Evolutionary conservation across 2,329 filamentous ascomycete species (phyloP).

Genomic region (Colletotrichum limetticola): DNA sequence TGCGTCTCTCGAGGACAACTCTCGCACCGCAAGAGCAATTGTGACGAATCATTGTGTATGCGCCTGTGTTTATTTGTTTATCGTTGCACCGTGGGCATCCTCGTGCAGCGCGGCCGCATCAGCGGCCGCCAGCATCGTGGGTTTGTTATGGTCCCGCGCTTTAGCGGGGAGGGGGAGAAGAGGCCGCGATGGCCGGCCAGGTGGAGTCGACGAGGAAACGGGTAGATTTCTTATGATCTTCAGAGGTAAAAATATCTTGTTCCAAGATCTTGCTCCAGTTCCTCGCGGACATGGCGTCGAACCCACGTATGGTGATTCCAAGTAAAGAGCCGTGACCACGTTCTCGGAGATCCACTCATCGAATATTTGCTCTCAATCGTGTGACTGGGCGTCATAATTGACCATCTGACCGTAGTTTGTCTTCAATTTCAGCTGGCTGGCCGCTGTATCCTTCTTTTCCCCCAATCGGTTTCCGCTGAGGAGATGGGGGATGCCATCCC

Average conservation of each 20-base stretch:
- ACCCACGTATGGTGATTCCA: not conserved
- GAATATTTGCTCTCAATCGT: not conserved
- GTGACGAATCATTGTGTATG: not conserved
- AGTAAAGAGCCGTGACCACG: not conserved
- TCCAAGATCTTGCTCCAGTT: not conserved
- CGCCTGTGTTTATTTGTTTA: slow-evolving; percentile 19
- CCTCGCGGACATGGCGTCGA: not conserved
- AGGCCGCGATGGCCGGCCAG: not conserved
- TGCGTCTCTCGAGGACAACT: not conserved
- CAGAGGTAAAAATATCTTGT: not conserved
- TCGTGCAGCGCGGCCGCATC: slow-evolving; percentile 27
- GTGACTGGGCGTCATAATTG: not conserved
- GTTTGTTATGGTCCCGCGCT: slow-evolving; percentile 12
- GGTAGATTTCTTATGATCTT: not conserved
- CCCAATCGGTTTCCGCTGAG: not conserved
- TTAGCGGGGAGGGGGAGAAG: not conserved
- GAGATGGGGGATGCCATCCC: not conserved
- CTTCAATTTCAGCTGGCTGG: not conserved
- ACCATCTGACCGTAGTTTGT: not conserved
- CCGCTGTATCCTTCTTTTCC: not conserved
- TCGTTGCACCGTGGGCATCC: slow-evolving; percentile 15
- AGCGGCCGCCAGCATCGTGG: slow-evolving; percentile 28
- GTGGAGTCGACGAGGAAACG: not conserved
- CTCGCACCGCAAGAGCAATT: not conserved
- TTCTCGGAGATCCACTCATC: not conserved